phyloP scores from a whole-genome alignment of 1,284 basidiomycete genomes.

The Moesziomyces sp. region DNA sequence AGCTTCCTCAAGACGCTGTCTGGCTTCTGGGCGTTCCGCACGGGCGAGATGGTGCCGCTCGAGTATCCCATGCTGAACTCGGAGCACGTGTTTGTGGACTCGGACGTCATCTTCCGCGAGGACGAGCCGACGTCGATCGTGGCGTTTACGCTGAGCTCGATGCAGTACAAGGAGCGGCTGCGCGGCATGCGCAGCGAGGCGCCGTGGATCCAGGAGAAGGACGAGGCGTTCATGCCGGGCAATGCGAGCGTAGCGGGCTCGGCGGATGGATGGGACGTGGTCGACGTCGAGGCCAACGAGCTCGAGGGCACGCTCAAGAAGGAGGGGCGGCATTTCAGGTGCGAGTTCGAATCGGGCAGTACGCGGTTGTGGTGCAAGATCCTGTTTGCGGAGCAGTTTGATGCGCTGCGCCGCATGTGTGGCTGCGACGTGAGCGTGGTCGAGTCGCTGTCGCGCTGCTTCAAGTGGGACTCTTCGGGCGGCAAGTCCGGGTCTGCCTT shows the following conservation, averaged over 20 bases:
- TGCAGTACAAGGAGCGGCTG: conserved; percentile 74
- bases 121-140: conserved; percentile 99
- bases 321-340: conserved; percentile 64
- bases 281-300: conserved; percentile 39
- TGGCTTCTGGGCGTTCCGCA: conserved; percentile 73
- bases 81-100: conserved; percentile 84
- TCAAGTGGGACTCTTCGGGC: conserved; percentile 95
- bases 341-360: conserved; percentile 72
- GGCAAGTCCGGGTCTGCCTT: conserved; percentile 98
- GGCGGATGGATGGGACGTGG: conserved; percentile 41
- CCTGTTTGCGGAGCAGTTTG: conserved; percentile 96
- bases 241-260: conserved; percentile 70
- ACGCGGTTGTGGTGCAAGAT: conserved; percentile 93
- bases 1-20: conserved; percentile 82
- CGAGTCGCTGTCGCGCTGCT: conserved; percentile 89
- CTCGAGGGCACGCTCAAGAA: conserved; percentile 57
- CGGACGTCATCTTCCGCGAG: conserved; percentile 86
- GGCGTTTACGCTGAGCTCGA: conserved; percentile 90
- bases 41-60: conserved; percentile 71
- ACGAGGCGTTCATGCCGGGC: conserved; percentile 72
- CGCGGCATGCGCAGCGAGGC: conserved; percentile 46
- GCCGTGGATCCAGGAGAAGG: conserved; percentile 29
- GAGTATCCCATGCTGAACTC: conserved; percentile 71
- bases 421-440: conserved; percentile 93
- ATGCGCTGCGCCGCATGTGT: conserved; percentile 88